These are phyloP conservation scores for Aspergillus coremiiformis DNA, from an alignment of 495 filamentous ascomycete species.

Conservation along the genomic window DNA sequence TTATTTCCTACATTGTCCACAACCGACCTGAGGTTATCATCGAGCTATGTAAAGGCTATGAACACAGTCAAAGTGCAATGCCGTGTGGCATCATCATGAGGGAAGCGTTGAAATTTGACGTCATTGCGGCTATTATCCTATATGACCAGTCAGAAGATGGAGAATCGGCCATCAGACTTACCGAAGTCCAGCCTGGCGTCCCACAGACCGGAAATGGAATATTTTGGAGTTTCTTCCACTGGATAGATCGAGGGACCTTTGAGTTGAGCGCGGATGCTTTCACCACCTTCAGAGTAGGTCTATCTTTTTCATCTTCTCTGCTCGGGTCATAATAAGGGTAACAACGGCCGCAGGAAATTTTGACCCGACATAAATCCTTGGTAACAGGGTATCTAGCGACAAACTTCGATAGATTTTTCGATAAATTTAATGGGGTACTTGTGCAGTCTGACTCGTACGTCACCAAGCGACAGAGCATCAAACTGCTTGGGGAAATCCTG, in stretches of 20 bases:
- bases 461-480: constrained; percentile 96
- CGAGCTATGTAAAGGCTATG: constrained; percentile 83
- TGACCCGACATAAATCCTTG: constrained; percentile 87
- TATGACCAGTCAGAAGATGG: constrained; percentile 77
- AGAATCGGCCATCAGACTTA: constrained; percentile 45
- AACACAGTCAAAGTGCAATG: constrained; percentile 83
- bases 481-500: constrained; percentile 89
- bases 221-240: constrained; percentile 97
- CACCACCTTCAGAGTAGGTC: constrained; percentile 81
- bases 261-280: constrained; percentile 97
- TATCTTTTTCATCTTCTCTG: not conserved
- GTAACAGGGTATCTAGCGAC: constrained; percentile 76
- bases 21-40: constrained; percentile 79
- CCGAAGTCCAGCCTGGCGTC: constrained; percentile 57
- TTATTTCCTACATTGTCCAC: constrained; percentile 77
- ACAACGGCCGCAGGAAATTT: constrained; percentile 59
- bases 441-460: constrained; percentile 93
- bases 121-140: constrained; percentile 78
- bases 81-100: constrained; percentile 85
- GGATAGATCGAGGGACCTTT: constrained; percentile 91
- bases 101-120: constrained; percentile 87
- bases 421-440: constrained; percentile 79
- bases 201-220: constrained; percentile 68
- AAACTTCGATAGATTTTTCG: constrained; percentile 89
- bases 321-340: not conserved